phyloP scores from a whole-genome alignment of 495 filamentous ascomycete species.

The Paragyromitra xinjiangensis region DNA sequence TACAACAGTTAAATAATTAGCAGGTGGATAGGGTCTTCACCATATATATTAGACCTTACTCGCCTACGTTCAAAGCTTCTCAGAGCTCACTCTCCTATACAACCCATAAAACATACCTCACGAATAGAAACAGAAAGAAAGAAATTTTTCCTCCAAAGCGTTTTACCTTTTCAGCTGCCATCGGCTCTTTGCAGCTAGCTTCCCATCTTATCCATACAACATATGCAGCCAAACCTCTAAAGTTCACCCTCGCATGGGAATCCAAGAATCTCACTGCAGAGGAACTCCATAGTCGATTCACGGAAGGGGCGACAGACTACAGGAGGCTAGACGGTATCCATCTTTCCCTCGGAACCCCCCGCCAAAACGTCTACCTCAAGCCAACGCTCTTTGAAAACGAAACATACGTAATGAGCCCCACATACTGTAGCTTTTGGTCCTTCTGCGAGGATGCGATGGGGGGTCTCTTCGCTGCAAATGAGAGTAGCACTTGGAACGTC shows the following conservation, averaged over 20 bases:
- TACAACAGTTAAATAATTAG: too few relatives aligned
- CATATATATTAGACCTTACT: too few relatives aligned
- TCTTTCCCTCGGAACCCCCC: conserved; percentile 10
- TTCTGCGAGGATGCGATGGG: not conserved
- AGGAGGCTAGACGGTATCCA: not conserved
- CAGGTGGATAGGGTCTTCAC: too few relatives aligned
- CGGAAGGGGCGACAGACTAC: not conserved
- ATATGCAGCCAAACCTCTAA: not conserved
- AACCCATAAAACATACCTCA: not conserved
- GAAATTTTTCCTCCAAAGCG: not conserved
- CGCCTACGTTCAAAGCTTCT: not conserved
- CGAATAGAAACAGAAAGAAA: not conserved
- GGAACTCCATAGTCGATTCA: not conserved
- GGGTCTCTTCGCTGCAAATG: not conserved
- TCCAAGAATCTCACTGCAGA: not conserved
- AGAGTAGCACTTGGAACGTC: conserved; percentile 17
- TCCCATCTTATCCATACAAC: not conserved
- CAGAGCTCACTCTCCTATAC: not conserved
- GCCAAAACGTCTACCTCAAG: not conserved
- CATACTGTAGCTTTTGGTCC: not conserved
- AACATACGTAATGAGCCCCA: not conserved
- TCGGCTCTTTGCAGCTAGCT: not conserved
- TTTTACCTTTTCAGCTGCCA: not conserved
- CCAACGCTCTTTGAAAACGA: not conserved
- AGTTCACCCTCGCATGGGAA: conserved; percentile 8